A percentile compares a stretch with the other conserved stretches of the same genome.
These are phyloP conservation scores for Podospora pseudoanserina DNA, from an alignment of 495 filamentous ascomycete genomes.

Conservation along the genomic window DNA sequence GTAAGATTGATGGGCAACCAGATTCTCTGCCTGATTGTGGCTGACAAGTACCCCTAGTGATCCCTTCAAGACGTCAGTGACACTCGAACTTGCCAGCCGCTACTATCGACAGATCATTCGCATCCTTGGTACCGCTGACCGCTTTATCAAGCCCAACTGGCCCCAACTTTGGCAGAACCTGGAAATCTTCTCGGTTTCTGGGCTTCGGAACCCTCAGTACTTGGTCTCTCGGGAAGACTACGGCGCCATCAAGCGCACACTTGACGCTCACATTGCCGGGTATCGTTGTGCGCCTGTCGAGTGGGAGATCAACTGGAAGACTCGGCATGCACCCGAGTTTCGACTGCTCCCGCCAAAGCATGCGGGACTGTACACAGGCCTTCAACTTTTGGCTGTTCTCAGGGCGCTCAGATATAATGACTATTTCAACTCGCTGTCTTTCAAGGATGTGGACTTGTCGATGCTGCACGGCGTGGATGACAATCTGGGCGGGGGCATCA, in stretches of 20 bases:
- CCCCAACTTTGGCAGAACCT: constrained; percentile 65
- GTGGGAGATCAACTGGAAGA: constrained; percentile 74
- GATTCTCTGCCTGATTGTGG: too few species aligned
- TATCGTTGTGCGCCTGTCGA: constrained; percentile 69
- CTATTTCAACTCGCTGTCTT: constrained; percentile 80
- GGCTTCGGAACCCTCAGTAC: constrained; percentile 50
- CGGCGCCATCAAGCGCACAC: constrained; percentile 73
- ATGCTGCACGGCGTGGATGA: constrained; percentile 35
- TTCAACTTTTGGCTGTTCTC: constrained; percentile 82
- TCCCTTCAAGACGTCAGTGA: constrained; percentile 60
- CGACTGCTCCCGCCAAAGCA: constrained; percentile 67
- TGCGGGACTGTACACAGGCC: constrained; percentile 57
- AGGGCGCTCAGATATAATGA: constrained; percentile 89
- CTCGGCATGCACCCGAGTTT: constrained; percentile 80
- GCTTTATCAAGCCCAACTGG: constrained; percentile 81
- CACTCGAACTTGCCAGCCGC: constrained; percentile 74
- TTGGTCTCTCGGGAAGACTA: constrained; percentile 67
- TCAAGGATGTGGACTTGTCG: constrained; percentile 64
- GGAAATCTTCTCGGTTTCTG: constrained; percentile 60
- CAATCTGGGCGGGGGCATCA: constrained; percentile 25
- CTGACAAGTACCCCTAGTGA: constrained; percentile 20
- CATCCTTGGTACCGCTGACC: constrained; percentile 66
- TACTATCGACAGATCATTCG: constrained; percentile 73
- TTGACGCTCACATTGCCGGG: constrained; percentile 80
- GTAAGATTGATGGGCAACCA: not conserved